Conservation (phyloP, 441 rosid genomes). For the Theobroma grandiflorum region DNA sequence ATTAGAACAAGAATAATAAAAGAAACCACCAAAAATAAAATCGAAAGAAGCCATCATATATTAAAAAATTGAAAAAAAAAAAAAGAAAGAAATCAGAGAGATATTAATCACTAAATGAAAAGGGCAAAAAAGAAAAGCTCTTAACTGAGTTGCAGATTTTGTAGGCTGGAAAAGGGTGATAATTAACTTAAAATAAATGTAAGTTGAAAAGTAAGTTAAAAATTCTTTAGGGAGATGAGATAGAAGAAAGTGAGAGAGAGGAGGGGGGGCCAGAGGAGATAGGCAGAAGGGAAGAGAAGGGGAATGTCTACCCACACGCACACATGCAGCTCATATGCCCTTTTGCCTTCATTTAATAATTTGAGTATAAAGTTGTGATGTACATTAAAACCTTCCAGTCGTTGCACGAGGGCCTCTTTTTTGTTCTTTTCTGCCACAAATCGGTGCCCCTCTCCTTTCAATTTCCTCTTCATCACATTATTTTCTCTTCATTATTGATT, state of each 20-base stretch:
- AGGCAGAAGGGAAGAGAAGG: conserved; percentile 8
- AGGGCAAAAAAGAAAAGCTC: not conserved
- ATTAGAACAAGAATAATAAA: not conserved
- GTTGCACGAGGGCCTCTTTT: conserved; percentile 78
- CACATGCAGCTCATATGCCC: conserved; percentile 27
- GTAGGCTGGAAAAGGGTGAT: too few relatives aligned
- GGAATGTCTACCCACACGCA: conserved; percentile 33
- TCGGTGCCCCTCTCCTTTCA: not conserved
- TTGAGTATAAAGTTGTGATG: conserved; percentile 32
- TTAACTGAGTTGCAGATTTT: too few relatives aligned
- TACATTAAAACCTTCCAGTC: conserved; percentile 45
- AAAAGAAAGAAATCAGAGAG: not conserved
- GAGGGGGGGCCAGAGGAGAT: not conserved
- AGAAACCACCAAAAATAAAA: not conserved
- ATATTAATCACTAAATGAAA: not conserved
- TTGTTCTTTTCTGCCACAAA: conserved; percentile 33
- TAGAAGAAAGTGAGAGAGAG: not conserved
- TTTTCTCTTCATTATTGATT: conserved; percentile 41
- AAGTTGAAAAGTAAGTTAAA: not conserved
- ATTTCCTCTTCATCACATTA: conserved; percentile 15
- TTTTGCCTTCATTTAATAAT: conserved; percentile 15
- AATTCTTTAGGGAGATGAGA: not conserved
- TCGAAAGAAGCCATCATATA: not conserved
- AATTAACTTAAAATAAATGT: not conserved
- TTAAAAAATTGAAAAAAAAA: not conserved